Evolutionary conservation across 805 yeast species (phyloP), one percentile per base, ranked within the genome.

Genomic region (Candida incommunis): DNA sequence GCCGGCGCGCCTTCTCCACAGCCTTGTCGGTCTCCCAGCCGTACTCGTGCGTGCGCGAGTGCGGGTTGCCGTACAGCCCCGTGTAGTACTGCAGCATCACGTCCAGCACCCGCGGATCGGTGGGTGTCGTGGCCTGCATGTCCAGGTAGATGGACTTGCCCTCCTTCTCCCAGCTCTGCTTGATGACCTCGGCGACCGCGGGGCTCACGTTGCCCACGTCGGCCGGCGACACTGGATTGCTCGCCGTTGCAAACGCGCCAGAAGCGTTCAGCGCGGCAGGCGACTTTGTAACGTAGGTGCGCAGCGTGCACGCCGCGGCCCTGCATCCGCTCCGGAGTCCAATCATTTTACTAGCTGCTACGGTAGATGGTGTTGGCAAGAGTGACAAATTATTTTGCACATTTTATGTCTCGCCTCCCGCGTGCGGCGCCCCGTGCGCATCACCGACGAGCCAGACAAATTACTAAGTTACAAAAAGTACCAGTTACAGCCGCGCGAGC

Each of bases 21-120:
- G 81, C 95, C 51, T 74, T 75, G 48, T 90, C 96, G 2, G 98
- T 84, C 67, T 92, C 99, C 99, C 99, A 92, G 27, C 99, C 99
- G 61, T 90, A 92, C 3, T 95, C 75, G 61, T 92, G 99, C 2
- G 98, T 92, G 48, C 92, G 78, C 3, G 96, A 86, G 65, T 92
- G 99, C 21, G 99, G 99, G 62, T 92, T 92, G 50, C 99, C 99
- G 61, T 86, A 92, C 46, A 85, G 70, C 3, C 97, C 97, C 2
- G 97, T 90, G 52, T 58, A 60, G 50, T 54, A 59, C 40, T 57
- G 59, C 44, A 63, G 51, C 66, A 63, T 63, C 42, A 43, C 54
- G 48, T 63, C 67, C 53, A 92, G 66, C 7, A 92, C 99, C 46
- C 99, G 72, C 25, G 98, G 98, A 60, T 92, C 99, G 1, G 92